Conservation (phyloP, 495 filamentous ascomycete species). For the Letharia columbiana region DNA sequence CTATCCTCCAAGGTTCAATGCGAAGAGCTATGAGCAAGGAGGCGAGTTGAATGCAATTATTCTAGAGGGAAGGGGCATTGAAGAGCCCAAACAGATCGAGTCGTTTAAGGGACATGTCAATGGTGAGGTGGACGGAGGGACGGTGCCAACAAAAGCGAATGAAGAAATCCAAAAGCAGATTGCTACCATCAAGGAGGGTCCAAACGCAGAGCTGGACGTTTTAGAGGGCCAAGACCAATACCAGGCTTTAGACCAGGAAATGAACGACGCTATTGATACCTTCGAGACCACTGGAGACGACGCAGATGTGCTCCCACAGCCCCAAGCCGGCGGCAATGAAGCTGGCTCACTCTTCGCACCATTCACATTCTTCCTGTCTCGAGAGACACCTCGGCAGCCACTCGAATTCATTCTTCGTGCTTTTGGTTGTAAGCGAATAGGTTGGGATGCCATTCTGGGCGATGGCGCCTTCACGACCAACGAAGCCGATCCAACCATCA, state of each 20-base stretch:
- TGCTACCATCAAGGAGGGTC: slow-evolving; percentile 41
- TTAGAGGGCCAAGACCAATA: slow-evolving; percentile 36
- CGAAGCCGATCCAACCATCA: slow-evolving; percentile 79
- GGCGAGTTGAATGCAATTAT: slow-evolving; percentile 89
- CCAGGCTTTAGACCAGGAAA: slow-evolving; percentile 38
- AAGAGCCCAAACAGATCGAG: slow-evolving; percentile 45
- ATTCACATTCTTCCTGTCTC: slow-evolving; percentile 86
- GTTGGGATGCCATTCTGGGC: slow-evolving; percentile 83
- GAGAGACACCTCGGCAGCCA: slow-evolving; percentile 83
- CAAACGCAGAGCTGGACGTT: slow-evolving; percentile 32
- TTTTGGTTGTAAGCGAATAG: slow-evolving; percentile 92
- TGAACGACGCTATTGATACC: slow-evolving; percentile 68
- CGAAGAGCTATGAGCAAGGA: slow-evolving; percentile 73
- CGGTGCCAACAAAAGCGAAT: slow-evolving; percentile 23
- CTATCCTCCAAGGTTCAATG: slow-evolving; percentile 91
- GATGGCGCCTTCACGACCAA: slow-evolving; percentile 87
- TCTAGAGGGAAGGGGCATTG: slow-evolving; percentile 62
- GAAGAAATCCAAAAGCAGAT: slow-evolving; percentile 49
- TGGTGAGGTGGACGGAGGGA: slow-evolving; percentile 25
- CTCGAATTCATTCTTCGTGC: slow-evolving; percentile 90
- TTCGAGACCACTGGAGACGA: slow-evolving; percentile 71
- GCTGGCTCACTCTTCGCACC: slow-evolving; percentile 66
- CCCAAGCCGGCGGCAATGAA: slow-evolving; percentile 48
- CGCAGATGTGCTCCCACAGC: slow-evolving; percentile 81
- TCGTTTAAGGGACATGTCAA: slow-evolving; percentile 28